phyloP scores from a whole-genome alignment of 768 basidiomycete species.

The Tulasnella sp. region DNA sequence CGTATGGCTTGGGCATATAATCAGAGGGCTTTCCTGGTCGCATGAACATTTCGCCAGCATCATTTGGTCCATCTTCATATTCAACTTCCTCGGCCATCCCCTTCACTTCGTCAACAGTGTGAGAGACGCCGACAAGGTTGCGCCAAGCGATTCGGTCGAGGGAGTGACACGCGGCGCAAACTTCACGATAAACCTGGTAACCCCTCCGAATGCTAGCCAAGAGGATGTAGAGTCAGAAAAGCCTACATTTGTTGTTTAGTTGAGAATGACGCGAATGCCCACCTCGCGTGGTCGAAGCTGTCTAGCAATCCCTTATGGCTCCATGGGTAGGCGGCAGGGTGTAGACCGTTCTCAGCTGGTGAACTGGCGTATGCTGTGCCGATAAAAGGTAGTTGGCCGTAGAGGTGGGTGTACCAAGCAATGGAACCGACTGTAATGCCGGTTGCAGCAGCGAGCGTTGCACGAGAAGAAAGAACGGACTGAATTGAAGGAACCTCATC shows the following conservation, averaged over 20 bases:
- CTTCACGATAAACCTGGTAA: slow-evolving; percentile 96
- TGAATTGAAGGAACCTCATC: neutral
- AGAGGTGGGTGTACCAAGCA: slow-evolving; percentile 94
- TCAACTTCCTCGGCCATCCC: slow-evolving; percentile 93
- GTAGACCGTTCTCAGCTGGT: slow-evolving; percentile 87
- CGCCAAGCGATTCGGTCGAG: slow-evolving; percentile 99
- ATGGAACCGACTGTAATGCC: slow-evolving; percentile 74
- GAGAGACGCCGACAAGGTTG: slow-evolving; percentile 95
- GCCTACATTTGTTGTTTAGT: neutral
- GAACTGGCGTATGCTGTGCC: slow-evolving; percentile 88
- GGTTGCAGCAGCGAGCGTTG: slow-evolving; percentile 62
- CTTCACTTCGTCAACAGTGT: slow-evolving; percentile 82
- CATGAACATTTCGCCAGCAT: slow-evolving; percentile 95
- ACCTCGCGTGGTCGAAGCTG: slow-evolving; percentile 95
- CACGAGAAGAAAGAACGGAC: slow-evolving; percentile 53
- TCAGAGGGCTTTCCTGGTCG: slow-evolving; percentile 97
- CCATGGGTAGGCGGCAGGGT: slow-evolving; percentile 81
- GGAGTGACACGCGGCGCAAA: slow-evolving; percentile 97
- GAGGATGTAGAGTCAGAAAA: neutral
- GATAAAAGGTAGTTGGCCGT: slow-evolving; percentile 79
- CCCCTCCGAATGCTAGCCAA: slow-evolving; percentile 75
- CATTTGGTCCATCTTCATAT: slow-evolving; percentile 91
- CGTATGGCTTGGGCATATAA: slow-evolving; percentile 89
- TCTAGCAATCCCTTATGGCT: slow-evolving; percentile 78
- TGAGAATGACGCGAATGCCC: slow-evolving; percentile 30